These are phyloP conservation scores for Cystofilobasidium capitatum DNA, from an alignment of 768 basidiomycete genomes.

Conservation along the genomic window DNA sequence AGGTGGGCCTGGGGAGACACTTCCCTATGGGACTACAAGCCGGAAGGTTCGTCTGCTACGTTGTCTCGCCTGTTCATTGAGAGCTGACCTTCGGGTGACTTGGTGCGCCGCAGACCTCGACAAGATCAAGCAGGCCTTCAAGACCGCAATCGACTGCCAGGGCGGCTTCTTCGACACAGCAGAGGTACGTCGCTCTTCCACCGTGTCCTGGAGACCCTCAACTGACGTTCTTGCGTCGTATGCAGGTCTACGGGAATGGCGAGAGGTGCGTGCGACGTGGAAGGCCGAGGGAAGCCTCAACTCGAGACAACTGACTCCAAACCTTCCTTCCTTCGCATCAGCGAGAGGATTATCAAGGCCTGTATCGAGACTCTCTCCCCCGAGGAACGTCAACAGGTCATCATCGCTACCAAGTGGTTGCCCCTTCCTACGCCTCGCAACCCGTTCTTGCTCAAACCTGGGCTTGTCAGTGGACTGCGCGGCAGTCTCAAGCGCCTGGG, in stretches of 20 bases:
- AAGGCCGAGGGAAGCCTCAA: not conserved
- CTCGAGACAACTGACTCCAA: not conserved
- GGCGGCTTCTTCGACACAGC: conserved; percentile 20
- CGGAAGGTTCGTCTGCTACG: not conserved
- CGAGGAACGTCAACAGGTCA: not conserved
- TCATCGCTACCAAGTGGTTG: conserved; percentile 24
- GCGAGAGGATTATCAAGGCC: conserved; percentile 15
- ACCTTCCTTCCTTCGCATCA: not conserved
- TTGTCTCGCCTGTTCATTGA: not conserved
- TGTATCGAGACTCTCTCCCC: not conserved
- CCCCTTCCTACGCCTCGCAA: conserved; percentile 32
- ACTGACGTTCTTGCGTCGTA: not conserved
- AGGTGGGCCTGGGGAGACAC: conserved; percentile 18
- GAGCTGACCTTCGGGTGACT: not conserved
- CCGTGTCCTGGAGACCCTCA: not conserved
- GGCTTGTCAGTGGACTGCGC: conserved; percentile 31
- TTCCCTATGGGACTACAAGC: conserved; percentile 6
- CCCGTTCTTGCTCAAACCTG: conserved; percentile 35
- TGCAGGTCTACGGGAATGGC: conserved; percentile 6
- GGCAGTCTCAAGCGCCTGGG: conserved; percentile 33
- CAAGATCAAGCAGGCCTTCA: conserved; percentile 12
- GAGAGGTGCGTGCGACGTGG: not conserved
- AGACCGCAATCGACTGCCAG: not conserved
- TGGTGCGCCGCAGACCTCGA: not conserved
- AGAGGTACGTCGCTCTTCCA: not conserved